Percentiles rank a stretch among this genome's conserved stretches.
phyloP scores from a whole-genome alignment of 176 grass and related monocot genomes.

The Aegilops longissima region DNA sequence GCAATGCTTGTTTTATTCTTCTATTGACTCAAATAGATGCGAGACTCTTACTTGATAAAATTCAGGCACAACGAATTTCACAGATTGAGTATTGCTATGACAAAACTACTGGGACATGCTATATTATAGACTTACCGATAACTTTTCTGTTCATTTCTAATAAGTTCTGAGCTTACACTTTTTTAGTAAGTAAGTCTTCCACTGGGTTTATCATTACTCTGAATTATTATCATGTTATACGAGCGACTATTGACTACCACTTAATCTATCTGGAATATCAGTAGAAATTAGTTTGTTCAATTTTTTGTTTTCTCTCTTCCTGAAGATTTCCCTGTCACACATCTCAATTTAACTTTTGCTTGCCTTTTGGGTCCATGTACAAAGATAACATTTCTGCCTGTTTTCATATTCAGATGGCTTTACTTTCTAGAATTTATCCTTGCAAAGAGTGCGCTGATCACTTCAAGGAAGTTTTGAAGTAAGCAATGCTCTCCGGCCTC shows the following conservation, averaged over 20 bases:
- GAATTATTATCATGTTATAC: background rate
- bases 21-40: background rate
- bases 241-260: background rate
- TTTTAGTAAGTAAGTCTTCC: background rate
- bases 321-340: background rate
- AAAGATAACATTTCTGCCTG: slow-evolving; percentile 28
- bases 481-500: slow-evolving; percentile 43
- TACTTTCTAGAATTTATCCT: slow-evolving; percentile 85
- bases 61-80: background rate
- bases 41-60: background rate
- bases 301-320: background rate
- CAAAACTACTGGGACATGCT: background rate
- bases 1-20: background rate
- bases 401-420: slow-evolving; percentile 70
- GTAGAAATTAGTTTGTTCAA: background rate
- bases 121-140: slow-evolving; percentile 2
- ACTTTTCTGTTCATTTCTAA: background rate
- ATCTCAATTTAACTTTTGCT: background rate
- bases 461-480: slow-evolving; percentile 97
- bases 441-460: slow-evolving; percentile 95
- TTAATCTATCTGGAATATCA: background rate
- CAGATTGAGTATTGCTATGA: background rate
- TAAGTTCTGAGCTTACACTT: background rate
- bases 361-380: background rate
- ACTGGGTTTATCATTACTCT: background rate